Base-by-base conservation (phyloP, 2,329 filamentous ascomycete genomes). In the Trichoderma simmonsii region DNA sequence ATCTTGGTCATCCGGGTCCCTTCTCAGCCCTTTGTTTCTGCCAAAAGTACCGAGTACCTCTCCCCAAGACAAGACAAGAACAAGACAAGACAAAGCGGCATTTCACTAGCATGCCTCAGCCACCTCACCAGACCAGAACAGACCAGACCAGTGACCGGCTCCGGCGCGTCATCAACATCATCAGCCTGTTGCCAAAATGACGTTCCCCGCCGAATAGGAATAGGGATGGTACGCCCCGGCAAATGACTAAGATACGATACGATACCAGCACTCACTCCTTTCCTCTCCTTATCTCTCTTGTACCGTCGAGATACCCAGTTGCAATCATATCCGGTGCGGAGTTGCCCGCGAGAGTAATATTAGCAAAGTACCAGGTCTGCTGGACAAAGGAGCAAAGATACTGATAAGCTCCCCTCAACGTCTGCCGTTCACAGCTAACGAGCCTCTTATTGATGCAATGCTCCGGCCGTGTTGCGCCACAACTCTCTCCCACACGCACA, bases 161-260 rank as follows among this genome's bases (percentile, higher is more conserved):
- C 71, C 65, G 57, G 64, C 71, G 71, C 71, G 71, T 72, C 71
- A 72, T 72, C 71, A 57, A 51, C 69, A 68, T 70, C 69, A 71
- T 30, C 61, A 60, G 69, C 61, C 43, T 62, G 39, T 15, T 71
- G 69, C 61, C 61, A 60, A 71, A 71, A 71, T 71, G 69, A 71
- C 69, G 69, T 66, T 71, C 61, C 69, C 67, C 67, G 66, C 66
- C 57, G 57, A 62, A 66, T 65, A 48, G 39, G 39, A 56, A 70
- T 62, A 34, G 28, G 57, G 36, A 48, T 24, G 56, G 56, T 6
- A 11, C 21, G 26, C 65, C 66, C 66, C 57, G 30, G 66, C 66
- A 43, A 59, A 67, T 61, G 65, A 69, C 65, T 68, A 60, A 60
- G 36, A 51, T 51, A 7, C 18, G 18, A 60, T 60, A n/a, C 28